These are phyloP conservation scores for Paraphysoderma sedebokerense DNA, from an alignment of 371 early-diverging fungal species.

Conservation along the genomic window DNA sequence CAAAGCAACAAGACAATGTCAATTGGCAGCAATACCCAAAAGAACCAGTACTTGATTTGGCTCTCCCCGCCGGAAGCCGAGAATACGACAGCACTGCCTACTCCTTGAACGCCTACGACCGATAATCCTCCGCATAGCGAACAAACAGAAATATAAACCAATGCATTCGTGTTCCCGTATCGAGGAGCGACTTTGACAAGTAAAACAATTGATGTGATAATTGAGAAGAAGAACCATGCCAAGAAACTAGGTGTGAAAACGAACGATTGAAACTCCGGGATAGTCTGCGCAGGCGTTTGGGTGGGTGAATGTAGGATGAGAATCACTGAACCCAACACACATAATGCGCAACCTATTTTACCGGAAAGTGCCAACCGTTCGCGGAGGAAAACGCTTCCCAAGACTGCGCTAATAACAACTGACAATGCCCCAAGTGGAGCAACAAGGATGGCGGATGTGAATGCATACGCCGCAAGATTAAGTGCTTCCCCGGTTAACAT, in stretches of 20 bases:
- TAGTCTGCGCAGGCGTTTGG: constrained; percentile 8
- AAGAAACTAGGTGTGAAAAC: constrained; percentile 9
- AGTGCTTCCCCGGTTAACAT: constrained; percentile 10
- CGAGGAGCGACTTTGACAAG: constrained; percentile 2
- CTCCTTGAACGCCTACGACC: constrained; percentile 10
- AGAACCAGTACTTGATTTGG: constrained; percentile 18
- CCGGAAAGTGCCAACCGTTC: constrained; percentile 26
- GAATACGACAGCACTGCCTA: constrained; percentile 25
- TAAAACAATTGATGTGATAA: background rate
- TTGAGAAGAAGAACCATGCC: background rate
- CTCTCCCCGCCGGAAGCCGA: constrained; percentile 13
- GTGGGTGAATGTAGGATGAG: constrained; percentile 26
- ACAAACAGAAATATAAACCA: constrained; percentile 7
- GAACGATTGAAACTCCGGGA: constrained; percentile 5
- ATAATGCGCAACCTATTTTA: constrained; percentile 25
- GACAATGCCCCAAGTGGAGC: constrained; percentile 13
- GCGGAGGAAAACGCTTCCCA: constrained; percentile 22
- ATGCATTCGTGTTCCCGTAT: background rate
- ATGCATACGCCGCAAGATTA: constrained; percentile 15
- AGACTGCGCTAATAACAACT: constrained; percentile 15
- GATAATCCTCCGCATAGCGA: constrained; percentile 1
- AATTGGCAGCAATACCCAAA: constrained; percentile 21
- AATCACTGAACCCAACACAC: constrained; percentile 28
- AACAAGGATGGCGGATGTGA: constrained; percentile 14
- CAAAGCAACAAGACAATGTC: constrained; percentile 12